Percentiles rank a stretch among this genome's conserved stretches.
These are phyloP conservation scores for Acorus calamus DNA, from an alignment of 106 monocot genomes.

Conservation along the genomic window DNA sequence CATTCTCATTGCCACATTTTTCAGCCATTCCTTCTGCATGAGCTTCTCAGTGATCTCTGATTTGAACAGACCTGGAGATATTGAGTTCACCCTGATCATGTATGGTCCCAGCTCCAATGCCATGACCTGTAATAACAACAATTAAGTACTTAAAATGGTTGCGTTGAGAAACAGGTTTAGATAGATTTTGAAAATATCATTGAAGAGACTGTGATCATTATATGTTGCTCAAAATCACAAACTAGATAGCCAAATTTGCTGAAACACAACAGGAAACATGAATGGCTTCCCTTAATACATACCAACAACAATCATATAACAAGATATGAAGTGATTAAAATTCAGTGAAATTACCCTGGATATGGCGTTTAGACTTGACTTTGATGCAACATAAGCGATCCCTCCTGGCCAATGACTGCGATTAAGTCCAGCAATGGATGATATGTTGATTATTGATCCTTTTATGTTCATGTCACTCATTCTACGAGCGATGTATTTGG, in stretches of 20 bases:
- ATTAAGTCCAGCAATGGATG: constrained; percentile 42
- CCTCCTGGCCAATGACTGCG: constrained; percentile 40
- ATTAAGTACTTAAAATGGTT: neutral
- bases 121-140: constrained; percentile 36
- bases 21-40: constrained; percentile 58
- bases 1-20: constrained; percentile 37
- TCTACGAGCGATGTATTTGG: constrained; percentile 35
- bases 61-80: constrained; percentile 79
- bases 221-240: too few species aligned
- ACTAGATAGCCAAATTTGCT: too few species aligned
- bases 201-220: too few species aligned
- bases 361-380: constrained; percentile 24
- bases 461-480: constrained; percentile 38
- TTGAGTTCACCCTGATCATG: constrained; percentile 63
- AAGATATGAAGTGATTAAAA: too few species aligned
- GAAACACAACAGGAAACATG: too few species aligned
- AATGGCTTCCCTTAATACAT: too few species aligned
- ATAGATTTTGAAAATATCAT: too few species aligned
- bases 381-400: constrained; percentile 36
- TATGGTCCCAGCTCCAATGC: constrained; percentile 59
- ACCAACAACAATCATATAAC: too few species aligned
- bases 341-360: constrained; percentile 27
- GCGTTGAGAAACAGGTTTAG: too few species aligned
- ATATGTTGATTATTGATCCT: constrained; percentile 56
- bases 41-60: constrained; percentile 74